phyloP scores from a whole-genome alignment of 73 alveolate species.

The Paramecium bursaria region DNA sequence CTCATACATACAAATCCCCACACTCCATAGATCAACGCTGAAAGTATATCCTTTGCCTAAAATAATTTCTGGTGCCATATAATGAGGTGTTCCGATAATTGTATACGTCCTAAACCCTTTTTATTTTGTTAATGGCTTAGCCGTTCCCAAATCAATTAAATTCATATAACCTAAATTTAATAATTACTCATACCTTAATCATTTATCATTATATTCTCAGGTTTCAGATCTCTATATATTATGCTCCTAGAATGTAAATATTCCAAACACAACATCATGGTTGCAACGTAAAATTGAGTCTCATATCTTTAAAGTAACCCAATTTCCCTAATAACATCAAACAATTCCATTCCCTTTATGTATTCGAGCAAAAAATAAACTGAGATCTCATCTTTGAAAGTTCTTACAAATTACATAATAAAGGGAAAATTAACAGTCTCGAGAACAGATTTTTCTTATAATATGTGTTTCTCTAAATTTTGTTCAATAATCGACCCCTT shows the following conservation, averaged over 20 bases:
- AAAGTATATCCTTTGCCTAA: constrained; percentile 74
- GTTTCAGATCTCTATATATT: constrained; percentile 82
- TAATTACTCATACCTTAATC: constrained; percentile 70
- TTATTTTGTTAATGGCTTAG: constrained; percentile 66
- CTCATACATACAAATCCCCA: constrained; percentile 78
- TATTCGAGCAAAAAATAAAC: constrained; percentile 81
- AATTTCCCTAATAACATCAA: constrained; percentile 86
- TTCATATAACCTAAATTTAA: constrained; percentile 73
- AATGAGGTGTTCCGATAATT: constrained; percentile 81
- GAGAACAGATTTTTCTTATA: constrained; percentile 74
- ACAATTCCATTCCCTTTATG: constrained; percentile 82
- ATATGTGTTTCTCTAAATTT: constrained; percentile 72
- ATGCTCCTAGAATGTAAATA: constrained; percentile 81
- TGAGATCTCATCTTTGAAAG: constrained; percentile 79
- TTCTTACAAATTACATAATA: constrained; percentile 78
- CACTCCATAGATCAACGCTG: constrained; percentile 72
- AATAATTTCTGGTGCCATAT: constrained; percentile 85
- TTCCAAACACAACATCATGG: constrained; percentile 76
- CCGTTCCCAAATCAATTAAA: constrained; percentile 86
- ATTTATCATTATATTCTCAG: constrained; percentile 84
- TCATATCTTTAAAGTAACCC: constrained; percentile 74
- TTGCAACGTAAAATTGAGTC: constrained; percentile 79
- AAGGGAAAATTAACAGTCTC: constrained; percentile 77
- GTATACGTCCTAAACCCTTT: constrained; percentile 71
- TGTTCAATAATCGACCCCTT: constrained; percentile 71